A percentile compares a stretch with the other conserved stretches of the same genome.
These are phyloP conservation scores for Phellopilus nigrolimitatus DNA, from an alignment of 1,284 basidiomycete genomes.

Conservation along the genomic window DNA sequence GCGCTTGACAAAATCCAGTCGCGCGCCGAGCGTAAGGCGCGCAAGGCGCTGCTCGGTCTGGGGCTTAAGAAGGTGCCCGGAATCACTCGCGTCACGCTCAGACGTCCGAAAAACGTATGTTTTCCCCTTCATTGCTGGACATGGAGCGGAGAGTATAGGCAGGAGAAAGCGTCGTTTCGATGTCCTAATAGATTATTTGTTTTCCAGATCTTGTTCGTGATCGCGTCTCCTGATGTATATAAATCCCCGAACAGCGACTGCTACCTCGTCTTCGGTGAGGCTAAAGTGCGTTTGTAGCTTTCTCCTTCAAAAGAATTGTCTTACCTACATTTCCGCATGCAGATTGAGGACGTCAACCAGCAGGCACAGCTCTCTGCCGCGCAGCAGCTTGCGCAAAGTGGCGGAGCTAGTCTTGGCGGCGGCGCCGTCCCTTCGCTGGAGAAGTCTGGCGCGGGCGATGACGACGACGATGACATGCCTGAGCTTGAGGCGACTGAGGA, in stretches of 20 bases:
- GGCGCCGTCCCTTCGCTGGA: conserved; percentile 51
- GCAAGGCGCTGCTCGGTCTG: conserved; percentile 82
- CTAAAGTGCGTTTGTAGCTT: conserved; percentile 55
- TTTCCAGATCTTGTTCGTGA: conserved; percentile 81
- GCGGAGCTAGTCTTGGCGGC: conserved; percentile 35
- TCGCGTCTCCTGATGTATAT: conserved; percentile 94
- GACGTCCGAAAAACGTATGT: conserved; percentile 89
- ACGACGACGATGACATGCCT: conserved; percentile 76
- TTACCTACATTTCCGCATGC: conserved; percentile 2
- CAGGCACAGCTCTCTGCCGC: conserved; percentile 81
- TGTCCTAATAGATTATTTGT: too few relatives aligned
- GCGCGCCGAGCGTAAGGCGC: conserved; percentile 85
- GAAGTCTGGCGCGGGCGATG: conserved; percentile 46
- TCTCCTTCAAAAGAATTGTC: neutral
- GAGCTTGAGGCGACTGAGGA: conserved; percentile 78
- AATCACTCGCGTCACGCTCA: conserved; percentile 93
- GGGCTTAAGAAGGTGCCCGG: conserved; percentile 89
- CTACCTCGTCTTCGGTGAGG: conserved; percentile 99
- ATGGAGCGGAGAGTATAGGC: too few relatives aligned
- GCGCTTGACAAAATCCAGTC: conserved; percentile 92
- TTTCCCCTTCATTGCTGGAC: neutral
- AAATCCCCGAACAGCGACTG: conserved; percentile 96
- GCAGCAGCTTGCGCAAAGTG: conserved; percentile 71
- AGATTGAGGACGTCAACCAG: conserved; percentile 90
- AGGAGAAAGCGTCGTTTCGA: too few relatives aligned